These are phyloP conservation scores for Pichia sp. DNA, from an alignment of 1,139 yeast species.

Conservation along the genomic window DNA sequence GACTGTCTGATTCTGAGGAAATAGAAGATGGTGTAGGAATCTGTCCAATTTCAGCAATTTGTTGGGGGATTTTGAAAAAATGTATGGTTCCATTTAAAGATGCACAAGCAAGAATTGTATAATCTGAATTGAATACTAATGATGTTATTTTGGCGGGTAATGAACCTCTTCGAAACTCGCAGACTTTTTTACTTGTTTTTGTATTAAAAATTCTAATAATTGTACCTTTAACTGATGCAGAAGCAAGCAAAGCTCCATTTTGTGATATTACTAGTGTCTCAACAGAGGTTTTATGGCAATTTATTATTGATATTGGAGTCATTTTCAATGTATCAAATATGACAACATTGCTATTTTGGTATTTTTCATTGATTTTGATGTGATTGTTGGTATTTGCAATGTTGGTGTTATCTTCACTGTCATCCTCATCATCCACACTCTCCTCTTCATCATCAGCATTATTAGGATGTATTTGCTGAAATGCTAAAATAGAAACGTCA, in stretches of 20 bases:
- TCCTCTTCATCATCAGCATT: background rate
- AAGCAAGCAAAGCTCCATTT: slow-evolving; percentile 51
- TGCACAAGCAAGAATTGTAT: slow-evolving; percentile 53
- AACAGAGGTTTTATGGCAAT: slow-evolving; percentile 51
- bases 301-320: slow-evolving; percentile 49
- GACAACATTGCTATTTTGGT: slow-evolving; percentile 29
- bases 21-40: background rate
- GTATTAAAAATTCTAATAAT: slow-evolving; percentile 51
- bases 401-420: background rate
- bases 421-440: background rate
- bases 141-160: slow-evolving; percentile 51
- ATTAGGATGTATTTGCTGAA: slow-evolving; percentile 24
- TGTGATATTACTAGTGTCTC: slow-evolving; percentile 44
- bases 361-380: background rate
- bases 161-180: slow-evolving; percentile 65
- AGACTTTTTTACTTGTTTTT: slow-evolving; percentile 31
- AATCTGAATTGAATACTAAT: slow-evolving; percentile 46
- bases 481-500: slow-evolving; percentile 44
- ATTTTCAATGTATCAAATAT: slow-evolving; percentile 56
- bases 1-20: background rate
- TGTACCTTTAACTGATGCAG: slow-evolving; percentile 69
- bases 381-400: too few relatives aligned
- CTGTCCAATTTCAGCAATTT: slow-evolving; percentile 8
- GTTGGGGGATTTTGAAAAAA: slow-evolving; percentile 41
- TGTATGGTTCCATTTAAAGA: slow-evolving; percentile 67